A percentile compares a stretch with the other conserved stretches of the same genome.
These are phyloP conservation scores for Kluyveromyces sp. DNA, from an alignment of 1,139 yeast genomes.

Conservation along the genomic window DNA sequence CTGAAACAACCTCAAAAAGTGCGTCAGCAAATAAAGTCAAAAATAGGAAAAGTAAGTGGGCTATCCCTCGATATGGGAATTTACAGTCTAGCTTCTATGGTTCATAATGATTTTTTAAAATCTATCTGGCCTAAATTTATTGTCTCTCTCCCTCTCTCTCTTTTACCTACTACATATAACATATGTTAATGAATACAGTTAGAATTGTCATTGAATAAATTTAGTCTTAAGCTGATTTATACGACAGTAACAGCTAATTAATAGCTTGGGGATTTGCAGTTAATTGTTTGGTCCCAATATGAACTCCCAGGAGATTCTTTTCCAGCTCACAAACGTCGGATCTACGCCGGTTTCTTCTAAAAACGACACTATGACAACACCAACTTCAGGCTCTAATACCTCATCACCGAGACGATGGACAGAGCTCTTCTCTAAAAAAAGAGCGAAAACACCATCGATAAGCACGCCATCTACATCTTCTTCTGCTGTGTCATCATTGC, in stretches of 20 bases:
- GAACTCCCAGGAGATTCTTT: slow-evolving; percentile 10
- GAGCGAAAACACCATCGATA: slow-evolving; percentile 10
- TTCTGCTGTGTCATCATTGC: neutral
- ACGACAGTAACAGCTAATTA: neutral
- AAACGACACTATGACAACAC: neutral
- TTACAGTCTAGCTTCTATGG: neutral
- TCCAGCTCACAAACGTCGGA: slow-evolving; percentile 13
- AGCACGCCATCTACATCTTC: slow-evolving; percentile 6
- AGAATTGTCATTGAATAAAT: too few relatives aligned
- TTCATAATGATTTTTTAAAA: neutral
- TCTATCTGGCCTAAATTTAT: too few relatives aligned
- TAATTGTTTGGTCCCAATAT: neutral
- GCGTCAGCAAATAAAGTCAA: neutral
- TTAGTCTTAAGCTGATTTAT: neutral
- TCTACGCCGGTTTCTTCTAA: slow-evolving; percentile 7
- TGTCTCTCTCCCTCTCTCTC: too few relatives aligned
- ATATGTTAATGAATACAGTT: too few relatives aligned
- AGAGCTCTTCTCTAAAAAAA: slow-evolving; percentile 6
- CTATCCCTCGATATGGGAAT: neutral
- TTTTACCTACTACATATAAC: too few relatives aligned
- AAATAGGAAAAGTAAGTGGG: neutral
- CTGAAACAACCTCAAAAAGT: slow-evolving; percentile 5
- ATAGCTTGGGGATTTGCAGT: neutral
- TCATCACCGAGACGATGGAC: slow-evolving; percentile 5
- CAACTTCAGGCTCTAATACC: neutral